Conservation (phyloP, 2,329 filamentous ascomycete genomes). For the Aspergillus caelatus region DNA sequence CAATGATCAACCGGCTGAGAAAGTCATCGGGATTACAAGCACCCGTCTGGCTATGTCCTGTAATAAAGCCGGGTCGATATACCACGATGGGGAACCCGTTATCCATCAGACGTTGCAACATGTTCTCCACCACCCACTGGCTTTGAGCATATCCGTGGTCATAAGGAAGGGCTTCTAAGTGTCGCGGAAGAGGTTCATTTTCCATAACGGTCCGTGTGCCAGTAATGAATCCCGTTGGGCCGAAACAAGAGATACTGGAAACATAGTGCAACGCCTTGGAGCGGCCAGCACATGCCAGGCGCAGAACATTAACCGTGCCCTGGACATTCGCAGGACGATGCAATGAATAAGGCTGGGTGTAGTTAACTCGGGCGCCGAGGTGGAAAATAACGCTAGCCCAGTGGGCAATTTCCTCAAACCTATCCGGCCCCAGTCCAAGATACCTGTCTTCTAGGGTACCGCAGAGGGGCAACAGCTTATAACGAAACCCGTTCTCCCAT, state of each 20-base stretch:
- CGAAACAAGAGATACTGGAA: constrained; percentile 28
- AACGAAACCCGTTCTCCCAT: constrained; percentile 5
- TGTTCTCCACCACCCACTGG: constrained; percentile 73
- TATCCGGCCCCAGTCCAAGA: constrained; percentile 48
- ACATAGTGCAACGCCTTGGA: constrained; percentile 27
- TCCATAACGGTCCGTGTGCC: constrained; percentile 21
- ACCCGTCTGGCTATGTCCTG: constrained; percentile 69
- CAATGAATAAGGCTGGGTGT: constrained; percentile 71
- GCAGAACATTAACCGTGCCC: constrained; percentile 70
- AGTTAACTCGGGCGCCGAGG: constrained; percentile 75
- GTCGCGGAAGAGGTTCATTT: constrained; percentile 21
- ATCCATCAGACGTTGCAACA: constrained; percentile 72
- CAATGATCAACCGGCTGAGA: constrained; percentile 76
- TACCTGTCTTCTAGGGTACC: constrained; percentile 70
- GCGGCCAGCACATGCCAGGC: constrained; percentile 59
- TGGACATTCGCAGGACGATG: constrained; percentile 72
- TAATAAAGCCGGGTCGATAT: constrained; percentile 78
- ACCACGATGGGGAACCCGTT: constrained; percentile 72
- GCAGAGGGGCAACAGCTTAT: neutral
- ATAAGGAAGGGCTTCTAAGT: constrained; percentile 42
- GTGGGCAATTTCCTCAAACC: constrained; percentile 49
- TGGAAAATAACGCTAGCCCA: constrained; percentile 72
- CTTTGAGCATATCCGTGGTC: constrained; percentile 82
- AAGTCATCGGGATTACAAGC: constrained; percentile 76
- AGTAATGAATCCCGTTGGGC: constrained; percentile 26